Conservation (phyloP, 2,329 filamentous ascomycete species). For the Fusarium anthophilum region DNA sequence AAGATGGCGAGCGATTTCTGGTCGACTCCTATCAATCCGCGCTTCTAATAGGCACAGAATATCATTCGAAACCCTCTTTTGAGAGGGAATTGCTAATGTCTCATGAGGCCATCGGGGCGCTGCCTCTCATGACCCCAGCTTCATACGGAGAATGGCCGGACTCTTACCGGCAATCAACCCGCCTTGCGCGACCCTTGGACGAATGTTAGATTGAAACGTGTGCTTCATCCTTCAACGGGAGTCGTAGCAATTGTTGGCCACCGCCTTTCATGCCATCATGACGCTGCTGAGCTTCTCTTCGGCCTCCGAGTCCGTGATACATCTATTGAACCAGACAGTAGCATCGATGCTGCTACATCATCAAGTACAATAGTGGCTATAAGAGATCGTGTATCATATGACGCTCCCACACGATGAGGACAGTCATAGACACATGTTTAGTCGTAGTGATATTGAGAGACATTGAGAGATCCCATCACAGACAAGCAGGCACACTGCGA, state of each 20-base stretch:
- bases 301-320: not conserved
- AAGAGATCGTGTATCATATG: not conserved
- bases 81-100: not conserved
- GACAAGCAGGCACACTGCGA: not conserved
- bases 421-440: not conserved
- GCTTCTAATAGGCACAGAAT: not conserved
- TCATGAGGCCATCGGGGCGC: conserved; percentile 7
- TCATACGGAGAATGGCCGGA: not conserved
- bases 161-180: not conserved
- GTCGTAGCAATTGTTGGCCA: not conserved
- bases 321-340: not conserved
- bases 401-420: not conserved
- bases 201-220: conserved; percentile 27
- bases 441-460: not conserved
- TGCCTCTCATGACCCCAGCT: not conserved
- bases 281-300: conserved; percentile 4
- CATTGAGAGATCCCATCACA: not conserved
- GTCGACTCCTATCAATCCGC: not conserved
- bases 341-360: not conserved
- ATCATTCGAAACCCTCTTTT: not conserved
- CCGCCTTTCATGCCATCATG: conserved; percentile 11
- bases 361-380: not conserved
- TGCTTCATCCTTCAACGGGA: conserved; percentile 12
- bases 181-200: conserved; percentile 3
- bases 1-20: not conserved